Evolutionary conservation across 169 alveolate genomes (phyloP).

Genomic region (Eimeria acervulina): DNA sequence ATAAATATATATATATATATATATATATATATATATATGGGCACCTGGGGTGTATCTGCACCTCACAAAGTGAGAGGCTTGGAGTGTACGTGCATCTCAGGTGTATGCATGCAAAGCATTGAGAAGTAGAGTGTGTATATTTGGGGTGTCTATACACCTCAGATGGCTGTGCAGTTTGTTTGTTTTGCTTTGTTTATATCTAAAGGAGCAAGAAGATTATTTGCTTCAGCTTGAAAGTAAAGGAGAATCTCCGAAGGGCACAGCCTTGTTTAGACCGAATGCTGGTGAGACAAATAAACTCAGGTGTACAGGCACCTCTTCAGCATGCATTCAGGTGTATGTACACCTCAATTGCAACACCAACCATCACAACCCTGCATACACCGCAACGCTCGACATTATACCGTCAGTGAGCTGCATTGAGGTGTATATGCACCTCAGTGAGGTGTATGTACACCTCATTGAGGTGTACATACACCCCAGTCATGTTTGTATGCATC

Average conservation of each 20-base stretch:
- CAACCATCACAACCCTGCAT: no score
- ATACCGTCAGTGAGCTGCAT: no score
- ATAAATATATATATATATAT: no score
- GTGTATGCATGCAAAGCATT: not conserved
- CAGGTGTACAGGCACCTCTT: not conserved
- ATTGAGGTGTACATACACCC: not conserved
- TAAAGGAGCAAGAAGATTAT: constrained; percentile 75
- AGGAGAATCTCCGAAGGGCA: constrained; percentile 68
- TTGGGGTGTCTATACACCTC: not conserved
- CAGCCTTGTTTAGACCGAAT: constrained; percentile 47
- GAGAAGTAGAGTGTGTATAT: no score
- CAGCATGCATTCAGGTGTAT: no score
- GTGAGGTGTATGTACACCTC: no score
- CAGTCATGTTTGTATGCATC: not conserved
- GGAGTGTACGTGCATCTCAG: not conserved
- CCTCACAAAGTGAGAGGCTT: not conserved
- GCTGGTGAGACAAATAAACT: constrained; percentile 54
- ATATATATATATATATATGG: not conserved
- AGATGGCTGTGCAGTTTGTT: not conserved
- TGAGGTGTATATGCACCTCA: no score
- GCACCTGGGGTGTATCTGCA: not conserved
- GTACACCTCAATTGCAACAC: no score
- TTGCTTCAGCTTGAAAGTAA: constrained; percentile 69
- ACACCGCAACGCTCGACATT: no score
- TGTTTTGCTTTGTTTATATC: not conserved